Conservation (phyloP, 306 rosid genomes). For the Potentilla sterilis region DNA sequence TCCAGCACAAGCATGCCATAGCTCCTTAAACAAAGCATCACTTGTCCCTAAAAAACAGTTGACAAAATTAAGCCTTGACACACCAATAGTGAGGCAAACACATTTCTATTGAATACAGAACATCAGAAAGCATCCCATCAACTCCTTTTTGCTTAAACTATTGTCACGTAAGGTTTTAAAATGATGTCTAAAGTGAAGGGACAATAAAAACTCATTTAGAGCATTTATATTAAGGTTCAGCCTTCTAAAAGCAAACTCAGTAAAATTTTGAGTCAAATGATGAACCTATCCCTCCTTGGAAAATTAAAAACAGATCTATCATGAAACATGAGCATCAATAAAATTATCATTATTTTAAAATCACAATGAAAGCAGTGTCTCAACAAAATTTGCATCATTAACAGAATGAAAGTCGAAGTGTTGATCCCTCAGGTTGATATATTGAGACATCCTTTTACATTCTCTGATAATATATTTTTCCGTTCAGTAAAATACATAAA, state of each 20-base stretch:
- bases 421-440: not conserved
- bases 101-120: not conserved
- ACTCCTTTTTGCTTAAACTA: not conserved
- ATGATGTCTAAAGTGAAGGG: not conserved
- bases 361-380: not conserved
- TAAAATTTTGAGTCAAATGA: not conserved
- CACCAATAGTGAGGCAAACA: not conserved
- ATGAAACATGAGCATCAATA: not conserved
- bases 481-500: not conserved
- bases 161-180: not conserved
- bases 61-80: not conserved
- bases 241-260: not conserved
- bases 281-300: not conserved
- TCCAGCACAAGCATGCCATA: conserved; percentile 99
- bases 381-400: conserved; percentile 10
- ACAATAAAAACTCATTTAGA: not conserved
- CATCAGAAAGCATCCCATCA: not conserved
- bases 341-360: not conserved
- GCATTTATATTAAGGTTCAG: too few relatives aligned
- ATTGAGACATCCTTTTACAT: not conserved
- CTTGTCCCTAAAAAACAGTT: conserved; percentile 44
- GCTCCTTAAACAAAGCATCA: conserved; percentile 85
- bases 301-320: not conserved
- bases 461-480: not conserved
- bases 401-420: not conserved